These are phyloP conservation scores for Isoetes taiwanensis DNA, from an alignment of 75 land plant species.

Conservation along the genomic window DNA sequence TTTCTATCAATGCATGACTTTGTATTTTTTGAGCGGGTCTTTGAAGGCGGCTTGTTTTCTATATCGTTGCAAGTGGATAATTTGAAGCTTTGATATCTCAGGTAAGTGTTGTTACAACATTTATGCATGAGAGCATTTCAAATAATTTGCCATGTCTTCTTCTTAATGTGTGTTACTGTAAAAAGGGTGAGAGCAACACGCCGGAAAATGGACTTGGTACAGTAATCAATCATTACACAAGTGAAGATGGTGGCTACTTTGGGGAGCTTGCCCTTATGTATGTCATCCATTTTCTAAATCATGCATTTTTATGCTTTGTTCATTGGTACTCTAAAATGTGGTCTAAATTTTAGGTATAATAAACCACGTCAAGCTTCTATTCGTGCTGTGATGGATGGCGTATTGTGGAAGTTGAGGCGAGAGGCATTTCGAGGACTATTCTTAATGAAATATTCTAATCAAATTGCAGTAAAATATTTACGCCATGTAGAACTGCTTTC, in stretches of 20 bases:
- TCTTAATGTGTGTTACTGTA: no score
- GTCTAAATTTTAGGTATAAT: constrained; percentile 67
- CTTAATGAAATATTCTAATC: constrained; percentile 54
- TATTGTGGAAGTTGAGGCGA: constrained; percentile 70
- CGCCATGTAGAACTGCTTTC: constrained; percentile 69
- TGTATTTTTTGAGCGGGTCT: no score
- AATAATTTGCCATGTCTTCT: no score
- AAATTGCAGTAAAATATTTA: constrained; percentile 58
- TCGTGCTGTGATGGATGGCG: constrained; percentile 68
- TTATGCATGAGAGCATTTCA: no score
- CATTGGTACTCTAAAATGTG: constrained; percentile 1
- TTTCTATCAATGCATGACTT: no score
- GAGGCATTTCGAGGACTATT: constrained; percentile 86
- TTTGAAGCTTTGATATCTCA: constrained; percentile 86
- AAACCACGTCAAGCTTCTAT: constrained; percentile 95
- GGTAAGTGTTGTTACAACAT: constrained; percentile 37
- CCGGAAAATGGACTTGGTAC: constrained; percentile 54
- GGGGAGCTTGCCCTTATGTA: constrained; percentile 96
- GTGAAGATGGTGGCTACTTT: constrained; percentile 69
- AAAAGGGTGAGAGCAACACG: no score
- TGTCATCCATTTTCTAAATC: no score
- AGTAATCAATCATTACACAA: constrained; percentile 64
- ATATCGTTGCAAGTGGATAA: constrained; percentile 87
- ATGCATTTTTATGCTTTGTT: no score
- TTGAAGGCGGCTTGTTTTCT: constrained; percentile 84